These are phyloP conservation scores for Sporothrix curviconia DNA, from an alignment of 2,329 filamentous ascomycete species.

Conservation along the genomic window DNA sequence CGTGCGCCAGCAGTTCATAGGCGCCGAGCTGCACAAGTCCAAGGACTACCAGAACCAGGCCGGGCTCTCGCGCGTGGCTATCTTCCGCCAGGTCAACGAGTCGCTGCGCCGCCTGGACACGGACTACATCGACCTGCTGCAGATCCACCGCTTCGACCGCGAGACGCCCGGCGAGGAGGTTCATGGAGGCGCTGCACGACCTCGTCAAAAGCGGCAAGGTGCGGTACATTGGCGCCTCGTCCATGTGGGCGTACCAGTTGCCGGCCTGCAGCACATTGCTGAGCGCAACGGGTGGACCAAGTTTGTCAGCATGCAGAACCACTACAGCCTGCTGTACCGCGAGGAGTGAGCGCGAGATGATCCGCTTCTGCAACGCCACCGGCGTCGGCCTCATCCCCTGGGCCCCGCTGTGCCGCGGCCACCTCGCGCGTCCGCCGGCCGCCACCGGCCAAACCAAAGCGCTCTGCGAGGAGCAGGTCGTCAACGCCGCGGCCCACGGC, in stretches of 20 bases:
- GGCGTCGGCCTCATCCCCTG: conserved; percentile 33
- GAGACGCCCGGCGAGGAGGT: conserved; percentile 46
- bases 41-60: conserved; percentile 27
- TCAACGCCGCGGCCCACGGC: neutral
- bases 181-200: conserved; percentile 52
- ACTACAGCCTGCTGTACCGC: conserved; percentile 46
- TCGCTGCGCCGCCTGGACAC: conserved; percentile 48
- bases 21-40: conserved; percentile 24
- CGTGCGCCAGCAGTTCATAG: too few relatives aligned
- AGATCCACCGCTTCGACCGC: conserved; percentile 50
- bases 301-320: conserved; percentile 50
- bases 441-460: conserved; percentile 14
- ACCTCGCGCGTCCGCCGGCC: conserved; percentile 25
- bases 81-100: conserved; percentile 58
- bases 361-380: conserved; percentile 27
- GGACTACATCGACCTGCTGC: conserved; percentile 49
- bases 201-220: conserved; percentile 48
- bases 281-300: conserved; percentile 47
- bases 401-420: conserved; percentile 29
- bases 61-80: conserved; percentile 52
- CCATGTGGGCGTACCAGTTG: conserved; percentile 39
- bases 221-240: conserved; percentile 38
- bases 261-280: conserved; percentile 41
- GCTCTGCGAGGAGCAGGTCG: conserved; percentile 13
- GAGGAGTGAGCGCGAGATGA: conserved; percentile 46